Percentiles rank a stretch among this genome's conserved stretches.
Conservation (phyloP, 495 filamentous ascomycete genomes). For the Trichoderma gamsii region DNA sequence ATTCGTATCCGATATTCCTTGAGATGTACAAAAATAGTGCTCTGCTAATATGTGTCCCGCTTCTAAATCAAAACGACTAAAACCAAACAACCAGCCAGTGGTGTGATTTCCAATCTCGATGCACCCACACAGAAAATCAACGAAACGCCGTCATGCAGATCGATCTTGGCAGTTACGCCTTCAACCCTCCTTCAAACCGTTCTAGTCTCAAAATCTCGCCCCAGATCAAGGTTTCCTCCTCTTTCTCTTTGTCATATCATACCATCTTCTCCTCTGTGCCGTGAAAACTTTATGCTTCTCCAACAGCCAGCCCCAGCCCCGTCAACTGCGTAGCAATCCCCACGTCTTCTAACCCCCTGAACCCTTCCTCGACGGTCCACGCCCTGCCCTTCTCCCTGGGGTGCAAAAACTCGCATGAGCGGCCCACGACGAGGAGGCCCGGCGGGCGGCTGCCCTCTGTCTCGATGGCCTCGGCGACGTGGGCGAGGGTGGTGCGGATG, state of each 20-base stretch:
- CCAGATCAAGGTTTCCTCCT: neutral
- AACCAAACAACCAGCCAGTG: too few species aligned
- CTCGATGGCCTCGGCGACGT: constrained; percentile 77
- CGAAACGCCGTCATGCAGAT: too few species aligned
- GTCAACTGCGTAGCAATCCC: neutral
- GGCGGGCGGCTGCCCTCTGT: constrained; percentile 85
- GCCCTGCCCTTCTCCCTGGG: constrained; percentile 45
- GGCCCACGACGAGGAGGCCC: constrained; percentile 82
- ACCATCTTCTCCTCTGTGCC: too few species aligned
- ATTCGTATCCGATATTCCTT: neutral
- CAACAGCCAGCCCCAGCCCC: neutral
- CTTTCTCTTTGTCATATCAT: neutral
- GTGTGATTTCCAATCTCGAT: too few species aligned
- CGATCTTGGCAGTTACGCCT: too few species aligned
- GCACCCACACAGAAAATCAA: too few species aligned
- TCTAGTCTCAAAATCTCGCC: neutral
- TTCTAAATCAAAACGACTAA: neutral
- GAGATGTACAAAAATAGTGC: neutral
- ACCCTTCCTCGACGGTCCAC: constrained; percentile 90
- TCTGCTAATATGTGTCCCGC: neutral
- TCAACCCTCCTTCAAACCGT: too few species aligned
- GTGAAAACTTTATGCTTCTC: neutral
- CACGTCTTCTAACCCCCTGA: constrained; percentile 56
- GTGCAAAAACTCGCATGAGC: constrained; percentile 72
- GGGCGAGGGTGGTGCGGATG: constrained; percentile 74